Base-by-base conservation (phyloP, 371 early-diverging fungal genomes). In the Mucor plumbeus region DNA sequence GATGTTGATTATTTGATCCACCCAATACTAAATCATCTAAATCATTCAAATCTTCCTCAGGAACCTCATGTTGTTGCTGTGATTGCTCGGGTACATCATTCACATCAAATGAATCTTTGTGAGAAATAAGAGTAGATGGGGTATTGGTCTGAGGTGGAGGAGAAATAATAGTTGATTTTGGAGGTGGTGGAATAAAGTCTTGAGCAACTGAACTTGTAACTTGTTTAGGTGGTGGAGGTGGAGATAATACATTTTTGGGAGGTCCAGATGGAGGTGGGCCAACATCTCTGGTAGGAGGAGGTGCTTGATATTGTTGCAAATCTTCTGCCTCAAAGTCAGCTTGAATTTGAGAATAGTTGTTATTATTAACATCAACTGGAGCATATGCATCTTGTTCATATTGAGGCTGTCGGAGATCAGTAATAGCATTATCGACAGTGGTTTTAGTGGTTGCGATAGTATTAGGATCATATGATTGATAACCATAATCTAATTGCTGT, bases 11-110 rank as follows among this genome's bases (percentile, higher is more conserved):
- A 26, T 26, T 36, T 19, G 48, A 59, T 26, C 39, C 43, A 36
- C 71, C 66, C 17, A 70, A 59, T 6, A 70, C 63, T 38, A 70
- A 53, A 66, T 70, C 66, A 53, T 70, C 71, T 19, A 70, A 63
- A 63, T 70, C 71, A 57, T 70, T 44, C 43, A 68, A 53, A 40
- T 63, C 59, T n/a, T 50, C 59, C 26, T 50, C 4, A 19, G 50
- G 26, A 17, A 34, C 35, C 17, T 63, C 44, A 4, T 41, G 9
- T 14, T 55, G 34, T 34, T 44, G 39, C 17, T 40, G 34, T 7
- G 19, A 56, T 21, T 8, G 21, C 50, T 50, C 50, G 26, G 26
- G 26, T 5, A 26, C 50, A 14, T n/a, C 34, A n/a, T 31, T 54
- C 0, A 13, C 54, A 33, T 63, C 55, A n/a, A 40, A 56, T 19